These are phyloP conservation scores for Pleurotus platypus DNA, from an alignment of 768 basidiomycete species.

Conservation along the genomic window DNA sequence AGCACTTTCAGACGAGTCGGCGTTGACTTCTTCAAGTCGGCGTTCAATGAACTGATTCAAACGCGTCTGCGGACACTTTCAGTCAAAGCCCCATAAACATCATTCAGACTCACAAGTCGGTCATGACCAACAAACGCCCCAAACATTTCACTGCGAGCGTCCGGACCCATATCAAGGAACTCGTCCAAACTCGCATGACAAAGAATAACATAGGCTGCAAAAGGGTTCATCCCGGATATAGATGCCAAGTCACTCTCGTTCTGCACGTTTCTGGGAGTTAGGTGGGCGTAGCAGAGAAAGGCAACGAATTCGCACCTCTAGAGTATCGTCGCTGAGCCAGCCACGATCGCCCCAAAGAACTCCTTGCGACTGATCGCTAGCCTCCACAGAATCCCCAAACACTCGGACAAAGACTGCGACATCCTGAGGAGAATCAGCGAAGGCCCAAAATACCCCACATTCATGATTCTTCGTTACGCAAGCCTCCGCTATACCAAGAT, in stretches of 20 bases:
- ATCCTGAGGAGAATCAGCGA: conserved; percentile 57
- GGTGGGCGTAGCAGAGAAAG: not conserved
- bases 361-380: conserved; percentile 36
- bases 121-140: conserved; percentile 43
- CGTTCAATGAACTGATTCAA: not conserved
- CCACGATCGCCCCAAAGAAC: conserved; percentile 54
- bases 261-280: conserved; percentile 18
- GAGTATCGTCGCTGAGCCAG: conserved; percentile 59
- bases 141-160: conserved; percentile 44
- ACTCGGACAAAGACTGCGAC: conserved; percentile 51
- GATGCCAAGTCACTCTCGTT: conserved; percentile 57
- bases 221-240: conserved; percentile 63
- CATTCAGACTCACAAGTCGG: conserved; percentile 39
- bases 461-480: conserved; percentile 43
- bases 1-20: not conserved
- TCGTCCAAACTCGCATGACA: conserved; percentile 49
- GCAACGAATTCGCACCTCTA: conserved; percentile 33
- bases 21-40: not conserved
- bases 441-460: conserved; percentile 51
- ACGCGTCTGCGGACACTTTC: not conserved
- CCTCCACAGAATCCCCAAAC: conserved; percentile 58
- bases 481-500: conserved; percentile 59
- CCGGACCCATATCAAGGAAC: conserved; percentile 48
- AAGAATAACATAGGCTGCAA: conserved; percentile 64
- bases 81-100: not conserved